phyloP scores from a whole-genome alignment of 2,329 filamentous ascomycete species.

The Botrytis deweyae region DNA sequence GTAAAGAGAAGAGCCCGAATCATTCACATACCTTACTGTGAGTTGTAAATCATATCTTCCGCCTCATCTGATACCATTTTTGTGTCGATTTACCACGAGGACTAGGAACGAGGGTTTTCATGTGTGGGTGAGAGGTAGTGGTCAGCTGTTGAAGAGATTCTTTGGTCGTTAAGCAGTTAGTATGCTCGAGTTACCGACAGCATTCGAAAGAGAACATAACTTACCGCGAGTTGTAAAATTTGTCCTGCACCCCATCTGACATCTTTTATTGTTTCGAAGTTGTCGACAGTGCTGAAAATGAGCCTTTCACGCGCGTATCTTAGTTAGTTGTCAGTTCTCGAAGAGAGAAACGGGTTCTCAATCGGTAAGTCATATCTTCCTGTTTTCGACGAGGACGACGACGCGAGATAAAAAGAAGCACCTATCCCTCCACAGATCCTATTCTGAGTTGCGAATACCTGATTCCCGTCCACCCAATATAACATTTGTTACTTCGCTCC shows the following conservation, averaged over 20 bases:
- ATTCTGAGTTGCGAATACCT: neutral
- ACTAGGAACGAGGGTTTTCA: fast-evolving
- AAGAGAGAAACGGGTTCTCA: neutral
- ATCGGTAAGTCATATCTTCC: neutral
- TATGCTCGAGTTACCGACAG: neutral
- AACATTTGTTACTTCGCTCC: neutral
- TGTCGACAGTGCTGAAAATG: neutral
- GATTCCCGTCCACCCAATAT: neutral
- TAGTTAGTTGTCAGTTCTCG: neutral
- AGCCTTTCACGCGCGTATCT: neutral
- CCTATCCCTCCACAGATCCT: neutral
- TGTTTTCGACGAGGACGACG: neutral
- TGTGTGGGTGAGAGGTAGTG: neutral
- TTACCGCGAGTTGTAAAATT: neutral
- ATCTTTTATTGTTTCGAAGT: fast-evolving
- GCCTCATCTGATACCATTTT: neutral
- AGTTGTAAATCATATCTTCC: neutral
- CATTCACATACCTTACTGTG: neutral
- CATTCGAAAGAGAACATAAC: neutral
- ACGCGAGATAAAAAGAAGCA: neutral
- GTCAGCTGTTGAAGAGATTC: neutral
- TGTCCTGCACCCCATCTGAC: neutral
- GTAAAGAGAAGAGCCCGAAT: neutral
- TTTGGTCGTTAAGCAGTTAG: neutral
- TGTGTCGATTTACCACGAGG: neutral